Base-by-base conservation (phyloP, 345 rosid genomes). In the Melastoma malabathricum region DNA sequence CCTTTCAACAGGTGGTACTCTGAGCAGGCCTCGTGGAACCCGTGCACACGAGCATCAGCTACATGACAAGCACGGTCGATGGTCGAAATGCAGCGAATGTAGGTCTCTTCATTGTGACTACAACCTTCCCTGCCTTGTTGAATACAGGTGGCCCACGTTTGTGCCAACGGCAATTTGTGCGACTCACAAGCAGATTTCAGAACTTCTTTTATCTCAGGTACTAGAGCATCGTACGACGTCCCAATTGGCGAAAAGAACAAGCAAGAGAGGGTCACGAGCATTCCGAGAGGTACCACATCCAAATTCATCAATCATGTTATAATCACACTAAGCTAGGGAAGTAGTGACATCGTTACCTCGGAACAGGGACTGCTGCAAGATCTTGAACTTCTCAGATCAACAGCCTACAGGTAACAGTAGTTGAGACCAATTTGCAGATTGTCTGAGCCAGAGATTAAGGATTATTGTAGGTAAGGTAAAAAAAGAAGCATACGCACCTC, bases 1-100 rank as follows among this genome's bases (percentile, higher is more conserved):
- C 98, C 96, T 72, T 82, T 82, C 47, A 92, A 68, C 57, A 92
- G 73, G 72, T 92, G 98, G 70, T 92, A 79, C 71, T 84, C 98
- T 9, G 94, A 92, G 73, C 95, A 92, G 50, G 93, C 96, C 66
- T 84, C 93, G 1, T 78, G 96, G 65, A 92, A 92, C 51, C 61
- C 72, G 20, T 54, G 71, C 59, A 79, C 64, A 1, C 46, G 59
- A 58, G 82, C 72, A 61, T 92, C 84, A 25, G 68, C 76, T 25
- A 84, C 60, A 13, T 70, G 74, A 73, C 87, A 92, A 57, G 87
- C 87, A 53, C 68, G 68, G 58, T 92, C 95, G 10, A 84, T 74
- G 1, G 98, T 82, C 44, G 98, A 92, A 53, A 86, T 80, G 34
- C 96, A 84, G 15, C 48, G 80, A 53, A 44, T 43, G 44, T 79